Evolutionary conservation across 2,329 filamentous ascomycete species (phyloP).

Genomic region (Trichoderma cornu-damae): DNA sequence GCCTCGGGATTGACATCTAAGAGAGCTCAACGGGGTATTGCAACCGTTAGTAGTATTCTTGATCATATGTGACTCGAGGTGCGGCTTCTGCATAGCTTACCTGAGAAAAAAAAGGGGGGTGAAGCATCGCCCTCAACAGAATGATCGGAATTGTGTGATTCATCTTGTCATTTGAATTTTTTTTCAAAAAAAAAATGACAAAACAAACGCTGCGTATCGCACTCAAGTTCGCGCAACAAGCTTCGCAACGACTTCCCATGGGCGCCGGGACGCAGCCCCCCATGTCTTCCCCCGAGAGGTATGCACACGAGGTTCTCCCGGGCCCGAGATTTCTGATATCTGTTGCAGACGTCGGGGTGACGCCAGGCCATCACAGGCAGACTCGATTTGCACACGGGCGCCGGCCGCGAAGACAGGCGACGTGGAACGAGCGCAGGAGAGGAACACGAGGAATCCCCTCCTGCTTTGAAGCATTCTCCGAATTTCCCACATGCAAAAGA

Average conservation of each 20-base stretch:
- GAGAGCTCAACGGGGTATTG: not conserved
- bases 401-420: not conserved
- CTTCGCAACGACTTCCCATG: slow-evolving; percentile 94
- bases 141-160: slow-evolving; percentile 89
- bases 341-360: slow-evolving; percentile 73
- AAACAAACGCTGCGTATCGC: slow-evolving; percentile 78
- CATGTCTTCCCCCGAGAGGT: slow-evolving; percentile 20
- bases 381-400: slow-evolving; percentile 33
- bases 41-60: slow-evolving; percentile 29
- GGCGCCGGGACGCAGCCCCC: slow-evolving; percentile 40
- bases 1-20: not conserved
- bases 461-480: slow-evolving; percentile 78
- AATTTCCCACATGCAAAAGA: slow-evolving; percentile 90
- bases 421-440: slow-evolving; percentile 27
- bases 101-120: slow-evolving; percentile 30
- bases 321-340: slow-evolving; percentile 89
- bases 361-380: slow-evolving; percentile 86
- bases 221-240: slow-evolving; percentile 77
- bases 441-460: not conserved
- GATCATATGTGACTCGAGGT: not conserved
- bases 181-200: no score
- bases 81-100: slow-evolving; percentile 24
- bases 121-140: slow-evolving; percentile 71
- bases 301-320: slow-evolving; percentile 21
- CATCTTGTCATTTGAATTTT: no score